Evolutionary conservation across 768 basidiomycete species (phyloP), one percentile per base, ranked within the genome.

Genomic region (Leucosporidium yakuticum): DNA sequence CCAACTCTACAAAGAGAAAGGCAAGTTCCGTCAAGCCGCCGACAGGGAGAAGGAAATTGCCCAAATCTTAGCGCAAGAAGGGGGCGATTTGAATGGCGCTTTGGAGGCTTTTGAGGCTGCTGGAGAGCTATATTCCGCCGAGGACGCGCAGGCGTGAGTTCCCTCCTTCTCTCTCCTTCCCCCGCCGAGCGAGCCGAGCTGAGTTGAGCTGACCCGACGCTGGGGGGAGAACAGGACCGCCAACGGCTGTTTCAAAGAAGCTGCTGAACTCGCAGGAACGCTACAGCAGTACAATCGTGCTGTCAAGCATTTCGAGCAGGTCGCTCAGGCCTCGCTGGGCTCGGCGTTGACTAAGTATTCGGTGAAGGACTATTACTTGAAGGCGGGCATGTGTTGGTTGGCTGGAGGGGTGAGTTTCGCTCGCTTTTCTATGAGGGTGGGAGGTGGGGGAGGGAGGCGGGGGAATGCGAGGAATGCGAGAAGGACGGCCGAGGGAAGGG

Each of bases 11-110:
- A 90, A 90, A 15, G 79, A 89, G 72, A 82, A 83, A 34, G 96
- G 96, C 61, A 86, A 92, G 65, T 99, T 98, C 83, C 83, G 96
- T 61, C 96, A 99, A 79, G 96, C 96, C 27, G 96, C 95, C 9
- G 96, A 99, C 79, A 83, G 96, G 75, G 92, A 97, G 83, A 98
- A 95, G 80, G 90, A 98, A 81, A 94, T 97, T 72, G 96, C 87
- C 4, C 88, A 91, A 77, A 92, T 97, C 70, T 88, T 91, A 80
- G 84, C 92, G n/a, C 82, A 86, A 74, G 89, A 96, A 78, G 80
- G 94, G 39, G 84, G 84, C 20, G 88, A 87, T 61, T 55, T 74
- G 4, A 53, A 56, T 0, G 65, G 56, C 12, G 73, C 75, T 5
- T 19, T 76, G 57, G 72, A 73, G 74, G 93, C 93, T 63, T 90